Conservation (phyloP, 2,329 filamentous ascomycete species). For the Colletotrichum phormii region DNA sequence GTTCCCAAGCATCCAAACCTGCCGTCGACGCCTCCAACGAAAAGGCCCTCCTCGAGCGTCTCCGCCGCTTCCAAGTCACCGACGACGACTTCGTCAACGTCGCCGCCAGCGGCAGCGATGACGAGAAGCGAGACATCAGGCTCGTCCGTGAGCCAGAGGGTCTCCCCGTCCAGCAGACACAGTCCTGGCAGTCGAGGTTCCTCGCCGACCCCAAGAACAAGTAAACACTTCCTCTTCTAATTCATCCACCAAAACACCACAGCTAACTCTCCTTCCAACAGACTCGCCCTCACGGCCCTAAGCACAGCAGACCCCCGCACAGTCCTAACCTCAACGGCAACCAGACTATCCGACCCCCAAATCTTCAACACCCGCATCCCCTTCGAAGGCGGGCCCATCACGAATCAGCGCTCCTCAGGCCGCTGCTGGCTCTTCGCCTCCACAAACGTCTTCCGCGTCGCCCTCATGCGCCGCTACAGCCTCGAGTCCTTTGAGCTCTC, state of each 20-base stretch:
- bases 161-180: conserved; percentile 63
- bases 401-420: conserved; percentile 84
- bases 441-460: conserved; percentile 92
- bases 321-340: conserved; percentile 72
- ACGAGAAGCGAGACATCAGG: conserved; percentile 65
- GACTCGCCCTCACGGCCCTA: conserved; percentile 81
- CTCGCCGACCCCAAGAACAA: conserved; percentile 75
- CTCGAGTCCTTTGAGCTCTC: conserved; percentile 86
- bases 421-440: conserved; percentile 93
- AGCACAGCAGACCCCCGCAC: conserved; percentile 74
- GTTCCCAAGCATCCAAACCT: conserved; percentile 56
- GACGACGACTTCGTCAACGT: conserved; percentile 66
- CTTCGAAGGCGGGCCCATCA: conserved; percentile 84
- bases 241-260: neutral
- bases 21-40: conserved; percentile 47
- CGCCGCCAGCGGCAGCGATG: conserved; percentile 57
- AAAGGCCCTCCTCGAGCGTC: conserved; percentile 57
- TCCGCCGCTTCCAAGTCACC: conserved; percentile 58
- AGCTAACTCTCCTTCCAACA: conserved; percentile 43
- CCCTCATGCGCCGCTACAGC: conserved; percentile 85
- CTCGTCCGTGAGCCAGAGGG: conserved; percentile 50
- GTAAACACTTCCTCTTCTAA: conserved; percentile 48
- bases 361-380: conserved; percentile 87
- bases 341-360: conserved; percentile 77
- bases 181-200: conserved; percentile 71